Percentiles rank a stretch among this genome's conserved stretches.
Conservation (phyloP, 768 basidiomycete species). For the Pisolithus orientalis region DNA sequence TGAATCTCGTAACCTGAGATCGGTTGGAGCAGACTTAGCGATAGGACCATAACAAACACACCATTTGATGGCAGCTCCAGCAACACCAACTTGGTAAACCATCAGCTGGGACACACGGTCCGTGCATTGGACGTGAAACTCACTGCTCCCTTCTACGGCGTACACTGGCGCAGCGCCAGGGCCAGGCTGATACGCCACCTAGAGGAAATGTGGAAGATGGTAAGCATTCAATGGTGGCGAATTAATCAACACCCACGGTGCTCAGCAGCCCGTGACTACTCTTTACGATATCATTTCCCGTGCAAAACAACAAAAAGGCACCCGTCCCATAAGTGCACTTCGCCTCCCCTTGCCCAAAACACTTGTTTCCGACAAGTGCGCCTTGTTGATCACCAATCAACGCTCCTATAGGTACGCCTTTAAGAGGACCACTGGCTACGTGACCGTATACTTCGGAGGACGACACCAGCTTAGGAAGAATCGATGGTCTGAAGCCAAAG, state of each 20-base stretch:
- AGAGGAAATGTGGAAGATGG: constrained; percentile 2
- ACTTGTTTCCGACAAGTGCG: constrained; percentile 94
- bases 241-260: constrained; percentile 47
- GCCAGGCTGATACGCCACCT: constrained; percentile 91
- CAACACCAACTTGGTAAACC: constrained; percentile 67
- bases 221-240: not conserved
- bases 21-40: not conserved
- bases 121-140: constrained; percentile 24
- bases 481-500: constrained; percentile 71
- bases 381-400: constrained; percentile 99
- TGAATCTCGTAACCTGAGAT: constrained; percentile 75
- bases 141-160: constrained; percentile 91
- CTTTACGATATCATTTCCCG: constrained; percentile 75
- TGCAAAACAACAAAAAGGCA: constrained; percentile 93
- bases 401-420: constrained; percentile 82
- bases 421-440: constrained; percentile 58
- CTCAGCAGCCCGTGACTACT: constrained; percentile 85
- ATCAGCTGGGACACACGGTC: not conserved
- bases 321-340: constrained; percentile 99
- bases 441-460: constrained; percentile 90
- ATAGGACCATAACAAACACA: constrained; percentile 15
- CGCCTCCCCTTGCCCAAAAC: constrained; percentile 82
- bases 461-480: constrained; percentile 83
- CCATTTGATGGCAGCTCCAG: constrained; percentile 95
- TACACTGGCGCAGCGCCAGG: constrained; percentile 75